A percentile compares a stretch with the other conserved stretches of the same genome.
These are phyloP conservation scores for Yamadazyma spencermartinsiae DNA, from an alignment of 1,139 yeast species.

Conservation along the genomic window DNA sequence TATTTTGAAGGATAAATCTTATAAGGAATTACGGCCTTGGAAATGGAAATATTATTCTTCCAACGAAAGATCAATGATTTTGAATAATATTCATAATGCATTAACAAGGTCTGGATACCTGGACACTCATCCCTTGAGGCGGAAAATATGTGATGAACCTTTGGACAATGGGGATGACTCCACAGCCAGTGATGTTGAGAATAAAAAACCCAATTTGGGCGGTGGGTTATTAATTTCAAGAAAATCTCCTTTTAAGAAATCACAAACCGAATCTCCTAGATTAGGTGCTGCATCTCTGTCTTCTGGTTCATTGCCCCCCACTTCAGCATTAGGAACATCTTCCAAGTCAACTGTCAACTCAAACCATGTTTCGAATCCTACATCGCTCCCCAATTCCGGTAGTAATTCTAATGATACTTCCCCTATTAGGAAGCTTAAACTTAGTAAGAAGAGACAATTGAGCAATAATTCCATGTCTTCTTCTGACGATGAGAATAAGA, in stretches of 20 bases:
- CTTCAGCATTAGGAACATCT: too few species aligned
- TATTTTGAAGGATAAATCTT: conserved; percentile 43
- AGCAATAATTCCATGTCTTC: conserved; percentile 17
- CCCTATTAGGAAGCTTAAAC: conserved; percentile 5
- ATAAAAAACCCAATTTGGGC: conserved; percentile 15
- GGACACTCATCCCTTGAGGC: conserved; percentile 47
- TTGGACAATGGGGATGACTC: not conserved
- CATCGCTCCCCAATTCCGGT: conserved; percentile 1
- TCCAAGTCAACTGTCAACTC: too few species aligned
- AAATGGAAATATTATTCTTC: conserved; percentile 34
- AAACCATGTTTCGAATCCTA: not conserved
- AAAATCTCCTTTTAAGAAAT: conserved; percentile 14
- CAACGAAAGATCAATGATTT: conserved; percentile 34
- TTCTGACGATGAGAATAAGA: conserved; percentile 21
- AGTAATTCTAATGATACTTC: not conserved
- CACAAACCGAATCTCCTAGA: conserved; percentile 16
- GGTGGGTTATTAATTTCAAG: conserved; percentile 19
- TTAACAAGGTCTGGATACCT: conserved; percentile 45
- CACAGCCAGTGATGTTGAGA: conserved; percentile 1
- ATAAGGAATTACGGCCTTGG: conserved; percentile 46
- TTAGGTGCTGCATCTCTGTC: conserved; percentile 6
- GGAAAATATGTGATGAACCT: conserved; percentile 30
- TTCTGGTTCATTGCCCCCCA: too few species aligned
- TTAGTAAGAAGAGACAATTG: conserved; percentile 10
- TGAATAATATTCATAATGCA: conserved; percentile 39